phyloP scores from a whole-genome alignment of 495 filamentous ascomycete species.

The Trichocladium uniseriatum region DNA sequence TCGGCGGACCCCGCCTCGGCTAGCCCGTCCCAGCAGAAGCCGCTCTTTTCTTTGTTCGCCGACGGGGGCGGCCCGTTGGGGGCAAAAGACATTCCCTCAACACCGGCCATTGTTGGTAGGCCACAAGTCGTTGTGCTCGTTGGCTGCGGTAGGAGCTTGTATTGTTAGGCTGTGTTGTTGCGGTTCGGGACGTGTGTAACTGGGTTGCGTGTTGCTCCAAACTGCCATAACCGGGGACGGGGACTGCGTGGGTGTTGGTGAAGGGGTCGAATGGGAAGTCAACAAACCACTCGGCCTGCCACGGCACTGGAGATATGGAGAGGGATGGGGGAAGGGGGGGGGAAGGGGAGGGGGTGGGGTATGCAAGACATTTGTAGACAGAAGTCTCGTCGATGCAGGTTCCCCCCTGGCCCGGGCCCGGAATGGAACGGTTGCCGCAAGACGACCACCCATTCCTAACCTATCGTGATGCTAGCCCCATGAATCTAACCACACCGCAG shows the following conservation, averaged over 20 bases:
- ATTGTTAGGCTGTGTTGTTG: neutral
- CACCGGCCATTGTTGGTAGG: conserved; percentile 18
- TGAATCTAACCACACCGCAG: neutral
- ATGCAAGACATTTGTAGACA: conserved; percentile 27
- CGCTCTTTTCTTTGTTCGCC: conserved; percentile 33
- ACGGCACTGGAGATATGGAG: conserved; percentile 22
- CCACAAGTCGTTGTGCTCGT: neutral
- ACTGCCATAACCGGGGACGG: conserved; percentile 9
- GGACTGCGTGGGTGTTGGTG: conserved; percentile 1
- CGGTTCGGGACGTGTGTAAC: conserved; percentile 1
- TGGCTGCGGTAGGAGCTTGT: neutral
- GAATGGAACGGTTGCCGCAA: conserved; percentile 13
- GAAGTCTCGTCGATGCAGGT: conserved; percentile 6
- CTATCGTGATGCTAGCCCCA: neutral
- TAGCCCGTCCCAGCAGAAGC: conserved; percentile 27
- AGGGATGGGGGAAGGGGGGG: conserved; percentile 1
- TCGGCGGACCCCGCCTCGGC: conserved; percentile 30
- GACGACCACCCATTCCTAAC: conserved; percentile 20
- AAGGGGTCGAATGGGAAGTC: conserved; percentile 9
- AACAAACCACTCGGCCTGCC: conserved; percentile 22
- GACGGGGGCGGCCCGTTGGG: conserved; percentile 13
- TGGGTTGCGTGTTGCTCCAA: conserved; percentile 8
- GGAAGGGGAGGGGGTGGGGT: conserved; percentile 6
- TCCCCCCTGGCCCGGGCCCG: conserved; percentile 3
- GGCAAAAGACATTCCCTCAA: conserved; percentile 19